Evolutionary conservation across 768 basidiomycete genomes (phyloP), one percentile per base, ranked within the genome.

Genomic region (Lentinula sp.): DNA sequence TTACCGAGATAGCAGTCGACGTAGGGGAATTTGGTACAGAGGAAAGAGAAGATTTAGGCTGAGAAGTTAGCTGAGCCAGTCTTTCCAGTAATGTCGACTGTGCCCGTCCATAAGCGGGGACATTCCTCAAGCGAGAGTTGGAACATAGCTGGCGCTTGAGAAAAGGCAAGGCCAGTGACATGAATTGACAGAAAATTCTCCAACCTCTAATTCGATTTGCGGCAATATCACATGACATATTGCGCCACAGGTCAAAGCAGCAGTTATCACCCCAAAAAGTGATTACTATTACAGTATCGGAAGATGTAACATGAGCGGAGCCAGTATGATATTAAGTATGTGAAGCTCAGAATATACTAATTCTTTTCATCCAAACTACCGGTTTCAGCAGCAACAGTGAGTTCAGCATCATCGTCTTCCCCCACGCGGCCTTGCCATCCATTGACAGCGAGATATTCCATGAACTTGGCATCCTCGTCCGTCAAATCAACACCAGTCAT

Each of bases 381-480:
- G 6, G 15, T 28, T 13, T 51, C 50, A 36, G 4, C 33, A 23
- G 49, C 7, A 28, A 55, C 23, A 15, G 52, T 58, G 46, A 62
- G 61, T 16, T 62, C 55, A 18, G 57, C 57, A 48, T 62, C 61
- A 53, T 42, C 56, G 7, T 62, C 61, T 32, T 62, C 61, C 37
- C 88, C 87, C 32, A 88, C 77, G 53, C 78, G 73, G 13, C 87
- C 86, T 59, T 79, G 70, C 86, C 87, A 90, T 13, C 86, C 87
- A 66, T 88, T 83, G 2, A 78, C 82, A 4, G 75, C 71, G 39
- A 90, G 73, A 69, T 83, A 90, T 61, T 76, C 69, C 72, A 84
- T 75, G 68, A 88, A 89, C 57, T 78, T 81, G 18, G 72, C 76
- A 66, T 89, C 88, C 67, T 88, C 87, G 8, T 85, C 84, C 3